A percentile compares a stretch with the other conserved stretches of the same genome.
These are phyloP conservation scores for Diplodia intermedia DNA, from an alignment of 2,329 filamentous ascomycete species.

Conservation along the genomic window DNA sequence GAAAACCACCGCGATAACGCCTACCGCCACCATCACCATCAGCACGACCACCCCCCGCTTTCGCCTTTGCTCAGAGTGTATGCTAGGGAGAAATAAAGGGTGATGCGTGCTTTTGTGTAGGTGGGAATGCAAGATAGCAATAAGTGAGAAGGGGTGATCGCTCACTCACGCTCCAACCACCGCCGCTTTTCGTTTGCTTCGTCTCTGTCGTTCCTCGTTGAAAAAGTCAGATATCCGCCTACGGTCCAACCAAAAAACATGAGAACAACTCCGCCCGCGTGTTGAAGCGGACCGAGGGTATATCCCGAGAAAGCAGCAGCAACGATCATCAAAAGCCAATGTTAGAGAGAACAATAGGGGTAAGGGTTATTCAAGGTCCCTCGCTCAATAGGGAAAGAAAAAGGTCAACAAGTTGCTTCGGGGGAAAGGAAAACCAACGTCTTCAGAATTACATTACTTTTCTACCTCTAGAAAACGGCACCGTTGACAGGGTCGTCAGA, in stretches of 20 bases:
- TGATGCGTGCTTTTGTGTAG: neutral
- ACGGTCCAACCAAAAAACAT: neutral
- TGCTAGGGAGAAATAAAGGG: neutral
- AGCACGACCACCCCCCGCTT: neutral
- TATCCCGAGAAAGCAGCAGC: neutral
- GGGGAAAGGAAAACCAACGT: neutral
- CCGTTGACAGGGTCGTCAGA: conserved; percentile 7
- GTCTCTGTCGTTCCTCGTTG: neutral
- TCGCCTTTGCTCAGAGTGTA: neutral
- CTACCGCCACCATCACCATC: neutral
- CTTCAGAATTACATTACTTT: neutral
- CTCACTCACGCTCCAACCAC: neutral
- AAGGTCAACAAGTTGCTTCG: neutral
- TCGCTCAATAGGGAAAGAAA: neutral
- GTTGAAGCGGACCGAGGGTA: conserved; percentile 29
- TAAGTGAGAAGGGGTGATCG: neutral
- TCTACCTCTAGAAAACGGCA: conserved; percentile 10
- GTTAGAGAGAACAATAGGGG: neutral
- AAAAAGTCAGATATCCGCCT: neutral
- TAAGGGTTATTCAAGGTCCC: neutral
- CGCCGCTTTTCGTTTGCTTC: neutral
- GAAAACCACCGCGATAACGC: neutral
- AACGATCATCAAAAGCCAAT: too few relatives aligned
- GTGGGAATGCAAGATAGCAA: neutral
- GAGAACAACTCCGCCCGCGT: conserved; percentile 4